phyloP scores from a whole-genome alignment of 2,329 filamentous ascomycete species.

The Graphilbum ipis-grandicollis region DNA sequence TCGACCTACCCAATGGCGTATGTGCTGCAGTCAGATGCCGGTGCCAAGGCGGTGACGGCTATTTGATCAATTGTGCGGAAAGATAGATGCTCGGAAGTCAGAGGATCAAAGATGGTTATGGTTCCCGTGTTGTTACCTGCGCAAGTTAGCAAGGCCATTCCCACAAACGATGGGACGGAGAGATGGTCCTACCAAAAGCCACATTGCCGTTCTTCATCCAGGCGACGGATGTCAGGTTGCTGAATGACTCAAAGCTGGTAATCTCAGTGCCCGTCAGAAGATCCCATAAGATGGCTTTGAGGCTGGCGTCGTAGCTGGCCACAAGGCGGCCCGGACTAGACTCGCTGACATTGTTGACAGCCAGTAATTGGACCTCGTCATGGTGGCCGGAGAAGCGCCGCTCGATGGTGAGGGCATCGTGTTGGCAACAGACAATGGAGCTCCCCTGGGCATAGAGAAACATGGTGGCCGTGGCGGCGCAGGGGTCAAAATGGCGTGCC shows the following conservation, averaged over 20 bases:
- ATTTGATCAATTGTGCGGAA: constrained; percentile 81
- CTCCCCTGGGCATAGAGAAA: constrained; percentile 77
- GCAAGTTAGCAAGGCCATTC: constrained; percentile 5
- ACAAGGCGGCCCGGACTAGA: constrained; percentile 68
- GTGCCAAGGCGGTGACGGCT: constrained; percentile 83
- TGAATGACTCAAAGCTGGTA: constrained; percentile 82
- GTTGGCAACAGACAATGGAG: constrained; percentile 71
- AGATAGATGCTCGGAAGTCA: constrained; percentile 82
- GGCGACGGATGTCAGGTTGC: constrained; percentile 64
- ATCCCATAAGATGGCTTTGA: constrained; percentile 95
- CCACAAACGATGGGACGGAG: not conserved
- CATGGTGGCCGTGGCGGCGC: constrained; percentile 77
- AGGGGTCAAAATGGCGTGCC: constrained; percentile 57
- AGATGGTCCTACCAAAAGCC: constrained; percentile 59
- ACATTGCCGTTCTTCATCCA: constrained; percentile 98
- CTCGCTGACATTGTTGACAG: constrained; percentile 84
- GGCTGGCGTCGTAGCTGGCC: constrained; percentile 80
- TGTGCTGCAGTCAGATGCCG: constrained; percentile 74
- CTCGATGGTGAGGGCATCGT: constrained; percentile 83
- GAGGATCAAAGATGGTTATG: constrained; percentile 85
- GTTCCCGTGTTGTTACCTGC: constrained; percentile 82
- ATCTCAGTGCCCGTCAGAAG: constrained; percentile 81
- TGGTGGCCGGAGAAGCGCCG: constrained; percentile 68
- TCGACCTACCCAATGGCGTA: constrained; percentile 74
- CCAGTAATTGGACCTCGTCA: constrained; percentile 68